Evolutionary conservation across 2,329 filamentous ascomycete species (phyloP), one percentile per base, ranked within the genome.

Genomic region (Aspergillus glaucus): DNA sequence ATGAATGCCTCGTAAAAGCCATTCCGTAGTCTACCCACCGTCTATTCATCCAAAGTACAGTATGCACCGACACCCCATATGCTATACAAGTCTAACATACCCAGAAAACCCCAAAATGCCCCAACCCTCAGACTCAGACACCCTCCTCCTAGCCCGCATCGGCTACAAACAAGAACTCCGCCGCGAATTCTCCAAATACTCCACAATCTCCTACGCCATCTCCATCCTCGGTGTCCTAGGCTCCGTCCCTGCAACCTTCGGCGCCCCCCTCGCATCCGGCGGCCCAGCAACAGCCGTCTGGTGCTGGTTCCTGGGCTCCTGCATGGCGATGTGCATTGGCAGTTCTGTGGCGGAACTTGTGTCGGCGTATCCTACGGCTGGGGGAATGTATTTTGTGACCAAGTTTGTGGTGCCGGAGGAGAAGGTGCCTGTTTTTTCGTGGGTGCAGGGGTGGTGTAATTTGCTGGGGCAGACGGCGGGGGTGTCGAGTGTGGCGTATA

Each of bases 361-460:
- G 24, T 84, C 81, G 6, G 81, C 81, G 28, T 85, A 85, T 65
- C 82, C 82, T 30, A 85, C 82, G 2, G 81, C 81, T 2, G 81
- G 81, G 17, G 82, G 82, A 2, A 84, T 85, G 80, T 85, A 85
- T 63, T 85, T 84, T 61, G 80, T 84, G 30, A 82, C 80, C 8
- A 84, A 84, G 57, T 77, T 82, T 59, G 80, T 85, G 30, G 80
- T 84, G 2, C 81, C 81, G 7, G 68, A 73, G 14, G 74, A 81
- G 48, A 76, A 82, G 59, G 79, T 83, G 26, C 77, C 82, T 2
- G 75, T 82, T 10, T 84, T 80, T 73, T 77, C 80, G 0, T 85
- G 81, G 81, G 71, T 84, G 40, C 80, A 84, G 48, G 81, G 81
- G n/a, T 84, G 81, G 81, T 81, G 79, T 59, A 85, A 85, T 54